Evolutionary conservation across 2,329 filamentous ascomycete genomes (phyloP).

Genomic region (Fusarium euwallaceae): DNA sequence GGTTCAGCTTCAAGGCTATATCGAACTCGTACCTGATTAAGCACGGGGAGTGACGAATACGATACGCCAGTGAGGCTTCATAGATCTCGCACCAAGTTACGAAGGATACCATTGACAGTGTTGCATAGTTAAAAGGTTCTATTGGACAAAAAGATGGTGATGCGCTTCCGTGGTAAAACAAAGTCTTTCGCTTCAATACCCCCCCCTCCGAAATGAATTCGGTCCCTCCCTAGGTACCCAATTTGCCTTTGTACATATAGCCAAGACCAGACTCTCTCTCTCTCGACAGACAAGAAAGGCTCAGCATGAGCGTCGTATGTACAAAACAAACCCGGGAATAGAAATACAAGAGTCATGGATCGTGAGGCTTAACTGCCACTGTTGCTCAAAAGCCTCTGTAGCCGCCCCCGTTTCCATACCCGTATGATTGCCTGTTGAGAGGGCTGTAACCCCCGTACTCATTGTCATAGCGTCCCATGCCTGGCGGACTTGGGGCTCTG

Average conservation of each 20-base stretch:
- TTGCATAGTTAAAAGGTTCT: conserved; percentile 48
- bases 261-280: conserved; percentile 7
- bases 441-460: conserved; percentile 40
- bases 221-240: background rate
- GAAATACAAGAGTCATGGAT: conserved; percentile 30
- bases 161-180: conserved; percentile 47
- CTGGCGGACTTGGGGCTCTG: conserved; percentile 32
- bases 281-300: conserved; percentile 19
- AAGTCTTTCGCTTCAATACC: conserved; percentile 40
- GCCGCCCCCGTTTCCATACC: conserved; percentile 42
- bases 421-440: conserved; percentile 35
- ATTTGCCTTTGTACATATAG: conserved; percentile 28
- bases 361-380: conserved; percentile 17
- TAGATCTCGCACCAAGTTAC: conserved; percentile 36
- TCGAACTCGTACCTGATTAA: conserved; percentile 47
- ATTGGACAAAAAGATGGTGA: conserved; percentile 46
- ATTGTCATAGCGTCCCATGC: conserved; percentile 33
- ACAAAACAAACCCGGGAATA: conserved; percentile 19
- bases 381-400: conserved; percentile 44
- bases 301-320: conserved; percentile 27
- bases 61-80: too few relatives aligned
- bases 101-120: conserved; percentile 43
- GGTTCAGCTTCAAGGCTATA: conserved; percentile 44
- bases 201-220: conserved; percentile 29
- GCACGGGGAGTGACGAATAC: conserved; percentile 36